These are phyloP conservation scores for Coniochaeta sp. DNA, from an alignment of 2,329 filamentous ascomycete species.

Conservation along the genomic window DNA sequence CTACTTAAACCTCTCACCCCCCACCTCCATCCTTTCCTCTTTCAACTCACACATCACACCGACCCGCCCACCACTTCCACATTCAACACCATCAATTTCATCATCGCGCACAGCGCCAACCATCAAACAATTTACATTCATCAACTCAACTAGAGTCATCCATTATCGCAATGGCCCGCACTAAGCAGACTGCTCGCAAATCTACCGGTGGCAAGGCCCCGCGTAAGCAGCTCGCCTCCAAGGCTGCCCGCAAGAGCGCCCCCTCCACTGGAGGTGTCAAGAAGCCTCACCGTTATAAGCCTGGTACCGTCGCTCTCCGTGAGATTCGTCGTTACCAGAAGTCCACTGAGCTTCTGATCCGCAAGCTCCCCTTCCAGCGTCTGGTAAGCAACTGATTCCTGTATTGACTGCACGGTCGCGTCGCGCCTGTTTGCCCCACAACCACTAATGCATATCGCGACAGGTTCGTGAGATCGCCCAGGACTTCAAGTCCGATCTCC, in stretches of 20 bases:
- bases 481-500: conserved; percentile 90
- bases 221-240: conserved; percentile 97
- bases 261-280: conserved; percentile 96
- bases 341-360: conserved; percentile 89
- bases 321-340: conserved; percentile 99
- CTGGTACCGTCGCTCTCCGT: conserved; percentile 91
- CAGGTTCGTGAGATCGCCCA: conserved; percentile 88
- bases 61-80: conserved; percentile 20
- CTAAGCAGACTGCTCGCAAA: conserved; percentile 65
- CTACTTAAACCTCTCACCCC: conserved; percentile 35
- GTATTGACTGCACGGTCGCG: background rate
- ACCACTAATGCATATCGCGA: conserved; percentile 13
- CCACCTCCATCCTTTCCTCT: conserved; percentile 31
- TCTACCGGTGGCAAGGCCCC: conserved; percentile 73
- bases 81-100: conserved; percentile 20
- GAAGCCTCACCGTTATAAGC: conserved; percentile 89
- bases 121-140: conserved; percentile 17
- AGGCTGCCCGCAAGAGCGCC: conserved; percentile 97
- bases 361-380: conserved; percentile 96
- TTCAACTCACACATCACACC: conserved; percentile 24
- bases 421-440: conserved; percentile 1
- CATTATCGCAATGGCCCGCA: conserved; percentile 49
- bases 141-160: conserved; percentile 6
- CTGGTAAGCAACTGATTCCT: conserved; percentile 48
- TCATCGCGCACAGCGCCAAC: conserved; percentile 14